A percentile compares a stretch with the other conserved stretches of the same genome.
phyloP scores from a whole-genome alignment of 2,329 filamentous ascomycete genomes.

The Cadophora gregata region DNA sequence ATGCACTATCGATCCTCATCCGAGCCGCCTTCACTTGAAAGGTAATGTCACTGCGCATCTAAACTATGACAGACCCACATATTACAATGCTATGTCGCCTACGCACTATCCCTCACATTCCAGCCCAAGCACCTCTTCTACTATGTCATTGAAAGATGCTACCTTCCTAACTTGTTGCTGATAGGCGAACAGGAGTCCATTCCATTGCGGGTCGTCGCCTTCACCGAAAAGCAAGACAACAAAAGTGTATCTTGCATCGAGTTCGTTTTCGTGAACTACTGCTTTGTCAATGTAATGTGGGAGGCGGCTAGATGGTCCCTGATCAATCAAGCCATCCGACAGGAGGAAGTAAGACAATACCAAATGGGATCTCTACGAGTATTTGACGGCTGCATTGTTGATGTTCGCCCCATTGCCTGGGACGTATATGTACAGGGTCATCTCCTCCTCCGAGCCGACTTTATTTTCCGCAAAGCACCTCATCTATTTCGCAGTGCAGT shows the following conservation, averaged over 20 bases:
- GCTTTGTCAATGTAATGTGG: no score
- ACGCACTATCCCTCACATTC: conserved; percentile 18
- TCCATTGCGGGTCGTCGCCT: neutral
- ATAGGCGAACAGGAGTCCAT: neutral
- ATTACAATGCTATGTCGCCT: neutral
- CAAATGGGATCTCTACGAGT: no score
- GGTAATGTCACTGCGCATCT: no score
- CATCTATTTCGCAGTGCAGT: no score
- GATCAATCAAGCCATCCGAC: no score
- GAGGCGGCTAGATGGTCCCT: no score
- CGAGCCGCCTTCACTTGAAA: no score
- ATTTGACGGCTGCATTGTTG: no score
- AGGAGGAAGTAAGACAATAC: no score
- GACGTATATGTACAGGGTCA: neutral
- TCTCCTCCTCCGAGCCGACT: neutral
- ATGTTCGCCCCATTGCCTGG: no score
- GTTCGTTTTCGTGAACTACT: no score
- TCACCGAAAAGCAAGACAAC: neutral
- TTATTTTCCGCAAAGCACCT: neutral
- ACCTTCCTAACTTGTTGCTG: neutral
- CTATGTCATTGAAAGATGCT: neutral
- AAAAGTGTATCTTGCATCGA: neutral
- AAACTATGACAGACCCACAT: neutral
- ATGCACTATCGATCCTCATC: neutral
- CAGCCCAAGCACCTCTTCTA: conserved; percentile 1